Percentiles rank a stretch among this genome's conserved stretches.
Conservation (phyloP, 2,329 filamentous ascomycete genomes). For the Alternaria viburni region DNA sequence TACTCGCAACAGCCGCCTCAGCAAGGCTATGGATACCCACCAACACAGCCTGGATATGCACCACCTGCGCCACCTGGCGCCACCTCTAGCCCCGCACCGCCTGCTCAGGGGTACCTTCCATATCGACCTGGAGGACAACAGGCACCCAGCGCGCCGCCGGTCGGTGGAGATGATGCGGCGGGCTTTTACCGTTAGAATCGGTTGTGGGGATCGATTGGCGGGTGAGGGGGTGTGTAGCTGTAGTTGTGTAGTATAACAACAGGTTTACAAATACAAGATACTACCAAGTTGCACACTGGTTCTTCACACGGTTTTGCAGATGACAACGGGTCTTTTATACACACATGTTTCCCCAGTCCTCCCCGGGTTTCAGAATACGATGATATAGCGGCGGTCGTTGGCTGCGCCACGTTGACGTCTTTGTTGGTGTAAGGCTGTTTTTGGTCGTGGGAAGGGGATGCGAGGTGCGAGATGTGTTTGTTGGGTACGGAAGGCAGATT, state of each 20-base stretch:
- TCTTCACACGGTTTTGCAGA: not conserved
- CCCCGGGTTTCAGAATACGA: not conserved
- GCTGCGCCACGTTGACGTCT: not conserved
- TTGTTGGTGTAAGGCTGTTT: not conserved
- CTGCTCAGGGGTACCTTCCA: slow-evolving; percentile 35
- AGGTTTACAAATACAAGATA: not conserved
- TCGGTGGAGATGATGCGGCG: slow-evolving; percentile 39
- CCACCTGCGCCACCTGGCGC: slow-evolving; percentile 39
- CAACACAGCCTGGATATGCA: slow-evolving; percentile 40
- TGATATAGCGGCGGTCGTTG: not conserved
- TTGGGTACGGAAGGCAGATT: too few relatives aligned
- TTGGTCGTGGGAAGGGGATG: too few relatives aligned
- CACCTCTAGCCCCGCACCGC: slow-evolving; percentile 32
- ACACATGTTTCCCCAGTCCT: not conserved
- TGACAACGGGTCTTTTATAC: not conserved
- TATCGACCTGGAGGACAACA: slow-evolving; percentile 44
- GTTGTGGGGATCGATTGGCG: not conserved
- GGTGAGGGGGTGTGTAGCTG: not conserved
- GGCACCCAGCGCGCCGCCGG: slow-evolving; percentile 37
- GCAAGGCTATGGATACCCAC: slow-evolving; percentile 39
- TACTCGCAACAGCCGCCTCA: slow-evolving; percentile 39
- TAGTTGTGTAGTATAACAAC: not conserved
- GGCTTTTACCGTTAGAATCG: slow-evolving; percentile 34
- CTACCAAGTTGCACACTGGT: not conserved
- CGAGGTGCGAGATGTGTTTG: too few relatives aligned